Evolutionary conservation across 2,329 filamentous ascomycete genomes (phyloP).

Genomic region (Colletotrichum camelliae): DNA sequence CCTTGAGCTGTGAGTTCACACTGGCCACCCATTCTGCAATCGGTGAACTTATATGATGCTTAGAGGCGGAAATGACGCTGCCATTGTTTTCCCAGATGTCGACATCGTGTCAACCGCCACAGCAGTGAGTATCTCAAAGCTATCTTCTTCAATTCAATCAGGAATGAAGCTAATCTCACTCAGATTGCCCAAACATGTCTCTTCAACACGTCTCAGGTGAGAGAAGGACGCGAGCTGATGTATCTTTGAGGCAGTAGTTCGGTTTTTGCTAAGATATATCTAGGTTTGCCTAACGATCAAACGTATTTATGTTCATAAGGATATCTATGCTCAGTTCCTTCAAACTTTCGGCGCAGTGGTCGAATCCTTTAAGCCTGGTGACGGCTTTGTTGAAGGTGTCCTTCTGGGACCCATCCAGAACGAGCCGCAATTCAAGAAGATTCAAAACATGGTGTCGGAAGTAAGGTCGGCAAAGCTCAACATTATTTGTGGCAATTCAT

Average conservation of each 20-base stretch:
- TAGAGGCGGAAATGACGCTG: background rate
- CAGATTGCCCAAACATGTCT: background rate
- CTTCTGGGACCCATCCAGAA: background rate
- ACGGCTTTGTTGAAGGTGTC: background rate
- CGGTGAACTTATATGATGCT: background rate
- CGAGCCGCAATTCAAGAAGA: background rate
- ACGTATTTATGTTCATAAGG: background rate
- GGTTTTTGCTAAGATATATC: background rate
- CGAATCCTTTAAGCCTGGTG: background rate
- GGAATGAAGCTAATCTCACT: background rate
- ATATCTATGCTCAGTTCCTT: background rate
- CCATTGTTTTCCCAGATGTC: background rate
- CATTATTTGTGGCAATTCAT: background rate
- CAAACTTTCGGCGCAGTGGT: background rate
- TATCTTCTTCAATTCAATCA: background rate
- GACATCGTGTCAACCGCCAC: background rate
- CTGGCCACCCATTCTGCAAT: background rate
- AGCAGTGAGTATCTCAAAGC: background rate
- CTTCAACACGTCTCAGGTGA: background rate
- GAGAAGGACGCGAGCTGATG: rapidly evolving
- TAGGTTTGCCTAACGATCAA: background rate
- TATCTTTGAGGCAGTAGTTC: background rate
- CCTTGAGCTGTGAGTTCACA: background rate
- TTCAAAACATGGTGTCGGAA: background rate
- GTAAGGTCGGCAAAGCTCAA: background rate